Conservation (phyloP, 352 stramenopile genomes). For the Globisporangium splendens region DNA sequence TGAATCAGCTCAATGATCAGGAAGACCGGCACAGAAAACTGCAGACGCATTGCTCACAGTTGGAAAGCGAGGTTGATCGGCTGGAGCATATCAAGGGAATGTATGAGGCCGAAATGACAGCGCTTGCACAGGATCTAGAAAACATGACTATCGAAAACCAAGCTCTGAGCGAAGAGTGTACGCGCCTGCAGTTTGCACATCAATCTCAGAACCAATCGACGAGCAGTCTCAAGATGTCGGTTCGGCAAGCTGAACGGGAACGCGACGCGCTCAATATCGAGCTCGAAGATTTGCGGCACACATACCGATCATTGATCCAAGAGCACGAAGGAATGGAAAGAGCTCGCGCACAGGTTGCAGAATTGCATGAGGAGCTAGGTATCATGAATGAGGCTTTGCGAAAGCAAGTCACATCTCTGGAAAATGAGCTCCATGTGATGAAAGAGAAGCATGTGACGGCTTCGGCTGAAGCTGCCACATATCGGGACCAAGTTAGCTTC, state of each 20-base stretch:
- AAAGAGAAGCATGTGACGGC: conserved; percentile 56
- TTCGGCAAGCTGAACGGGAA: conserved; percentile 60
- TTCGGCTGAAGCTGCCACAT: conserved; percentile 49
- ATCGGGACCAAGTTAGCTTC: conserved; percentile 78
- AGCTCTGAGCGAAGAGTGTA: conserved; percentile 78
- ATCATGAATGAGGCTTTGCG: conserved; percentile 67
- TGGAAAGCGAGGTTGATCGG: conserved; percentile 54
- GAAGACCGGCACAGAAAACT: conserved; percentile 47
- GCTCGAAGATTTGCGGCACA: conserved; percentile 69
- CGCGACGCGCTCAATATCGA: conserved; percentile 71
- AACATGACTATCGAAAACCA: conserved; percentile 89
- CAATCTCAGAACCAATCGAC: conserved; percentile 49
- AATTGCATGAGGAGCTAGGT: conserved; percentile 53
- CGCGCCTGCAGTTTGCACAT: conserved; percentile 47
- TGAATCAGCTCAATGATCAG: conserved; percentile 51
- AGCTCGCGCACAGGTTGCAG: conserved; percentile 45
- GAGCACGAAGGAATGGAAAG: conserved; percentile 72
- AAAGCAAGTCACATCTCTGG: conserved; percentile 45
- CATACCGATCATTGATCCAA: conserved; percentile 67
- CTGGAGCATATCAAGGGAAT: conserved; percentile 64
- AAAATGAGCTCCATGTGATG: conserved; percentile 54
- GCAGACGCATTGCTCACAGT: conserved; percentile 30
- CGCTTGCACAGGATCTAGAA: conserved; percentile 74
- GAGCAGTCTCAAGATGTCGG: conserved; percentile 48
- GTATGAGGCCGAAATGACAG: conserved; percentile 55